Evolutionary conservation across 2,329 filamentous ascomycete species (phyloP).

Genomic region (Clarireedia homoeocarpa): DNA sequence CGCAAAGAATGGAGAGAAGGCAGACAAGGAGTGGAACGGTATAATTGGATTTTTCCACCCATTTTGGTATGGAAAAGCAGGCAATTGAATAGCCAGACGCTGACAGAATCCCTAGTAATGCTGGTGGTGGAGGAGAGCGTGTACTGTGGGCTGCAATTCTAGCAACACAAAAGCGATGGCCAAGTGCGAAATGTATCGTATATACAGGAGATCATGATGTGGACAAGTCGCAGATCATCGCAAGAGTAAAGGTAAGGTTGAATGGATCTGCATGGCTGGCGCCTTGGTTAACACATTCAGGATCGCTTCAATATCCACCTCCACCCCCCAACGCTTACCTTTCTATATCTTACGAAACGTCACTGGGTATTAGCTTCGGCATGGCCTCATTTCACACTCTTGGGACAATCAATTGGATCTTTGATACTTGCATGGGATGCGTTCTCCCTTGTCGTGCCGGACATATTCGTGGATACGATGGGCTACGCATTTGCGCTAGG

Average conservation of each 20-base stretch:
- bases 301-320: conserved; percentile 89
- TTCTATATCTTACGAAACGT: conserved; percentile 85
- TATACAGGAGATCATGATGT: conserved; percentile 95
- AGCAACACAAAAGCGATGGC: conserved; percentile 83
- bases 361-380: conserved; percentile 78
- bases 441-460: conserved; percentile 83
- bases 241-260: conserved; percentile 56
- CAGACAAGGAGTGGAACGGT: conserved; percentile 63
- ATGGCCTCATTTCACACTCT: conserved; percentile 86
- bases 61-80: conserved; percentile 60
- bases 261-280: not conserved
- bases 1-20: conserved; percentile 35
- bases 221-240: conserved; percentile 70
- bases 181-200: conserved; percentile 79
- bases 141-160: conserved; percentile 94
- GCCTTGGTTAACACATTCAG: conserved; percentile 33
- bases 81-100: not conserved
- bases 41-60: conserved; percentile 96
- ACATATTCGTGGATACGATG: conserved; percentile 97
- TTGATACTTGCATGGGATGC: conserved; percentile 84
- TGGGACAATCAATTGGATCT: conserved; percentile 90
- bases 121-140: conserved; percentile 88
- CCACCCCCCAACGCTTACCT: conserved; percentile 72
- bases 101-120: conserved; percentile 55
- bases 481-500: conserved; percentile 89